A percentile compares a stretch with the other conserved stretches of the same genome.
Conservation (phyloP, 1,139 yeast genomes). For the Diutina mesorugosa region DNA sequence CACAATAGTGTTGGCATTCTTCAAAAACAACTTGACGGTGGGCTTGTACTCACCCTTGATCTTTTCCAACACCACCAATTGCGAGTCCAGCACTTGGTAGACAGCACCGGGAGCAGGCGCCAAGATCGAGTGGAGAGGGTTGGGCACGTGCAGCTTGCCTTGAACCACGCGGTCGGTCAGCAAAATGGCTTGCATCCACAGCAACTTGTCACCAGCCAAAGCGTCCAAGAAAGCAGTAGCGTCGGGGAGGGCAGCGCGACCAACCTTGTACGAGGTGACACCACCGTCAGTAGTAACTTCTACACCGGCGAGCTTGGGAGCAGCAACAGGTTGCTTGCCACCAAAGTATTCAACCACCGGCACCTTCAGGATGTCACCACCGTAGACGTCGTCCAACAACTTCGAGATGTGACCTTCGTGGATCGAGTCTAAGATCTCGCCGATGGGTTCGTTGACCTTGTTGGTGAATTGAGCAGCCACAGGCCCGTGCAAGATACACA, state of each 20-base stretch:
- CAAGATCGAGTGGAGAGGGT: constrained; percentile 70
- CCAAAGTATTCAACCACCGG: constrained; percentile 90
- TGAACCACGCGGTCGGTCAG: constrained; percentile 74
- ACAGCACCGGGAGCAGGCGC: constrained; percentile 56
- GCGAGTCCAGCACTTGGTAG: constrained; percentile 36
- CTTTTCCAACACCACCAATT: constrained; percentile 38
- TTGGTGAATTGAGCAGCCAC: constrained; percentile 92
- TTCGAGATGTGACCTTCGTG: constrained; percentile 80
- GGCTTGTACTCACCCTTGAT: constrained; percentile 61
- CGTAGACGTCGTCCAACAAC: constrained; percentile 58
- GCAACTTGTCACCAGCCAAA: constrained; percentile 66
- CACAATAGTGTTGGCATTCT: constrained; percentile 38
- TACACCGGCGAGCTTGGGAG: constrained; percentile 8
- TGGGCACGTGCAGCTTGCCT: constrained; percentile 65
- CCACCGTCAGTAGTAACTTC: constrained; percentile 13
- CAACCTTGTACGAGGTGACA: constrained; percentile 31
- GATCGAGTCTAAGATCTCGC: constrained; percentile 74
- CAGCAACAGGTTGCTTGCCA: constrained; percentile 35
- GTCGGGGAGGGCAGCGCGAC: constrained; percentile 30
- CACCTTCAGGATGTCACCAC: constrained; percentile 53
- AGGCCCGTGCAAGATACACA: constrained; percentile 97
- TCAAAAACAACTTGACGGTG: constrained; percentile 51
- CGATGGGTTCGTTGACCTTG: constrained; percentile 82
- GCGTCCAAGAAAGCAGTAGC: constrained; percentile 60
- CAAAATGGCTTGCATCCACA: constrained; percentile 90